A percentile compares a stretch with the other conserved stretches of the same genome.
Evolutionary conservation across 441 rosid genomes (phyloP).

Genomic region (Bocquillonia castaneifolia): DNA sequence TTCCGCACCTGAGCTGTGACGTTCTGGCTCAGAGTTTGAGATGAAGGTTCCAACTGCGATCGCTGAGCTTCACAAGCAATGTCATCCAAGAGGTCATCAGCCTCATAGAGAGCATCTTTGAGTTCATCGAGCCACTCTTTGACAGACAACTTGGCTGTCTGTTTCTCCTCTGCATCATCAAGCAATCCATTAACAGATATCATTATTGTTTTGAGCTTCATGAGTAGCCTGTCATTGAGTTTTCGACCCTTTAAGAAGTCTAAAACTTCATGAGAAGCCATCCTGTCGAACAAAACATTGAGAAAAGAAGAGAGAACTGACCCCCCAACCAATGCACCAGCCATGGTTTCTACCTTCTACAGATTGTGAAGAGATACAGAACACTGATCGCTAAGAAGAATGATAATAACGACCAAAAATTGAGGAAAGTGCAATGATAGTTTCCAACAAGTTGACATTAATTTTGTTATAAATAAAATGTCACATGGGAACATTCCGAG

Average conservation of each 20-base stretch:
- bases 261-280: slow-evolving; percentile 29
- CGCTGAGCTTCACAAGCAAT: slow-evolving; percentile 11
- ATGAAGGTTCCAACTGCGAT: slow-evolving; percentile 2
- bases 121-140: slow-evolving; percentile 18
- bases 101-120: slow-evolving; percentile 19
- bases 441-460: too few species aligned
- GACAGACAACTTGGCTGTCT: background rate
- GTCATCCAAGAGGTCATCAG: slow-evolving; percentile 19
- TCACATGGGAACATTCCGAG: too few species aligned
- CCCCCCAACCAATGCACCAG: slow-evolving; percentile 23
- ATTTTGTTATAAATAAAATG: too few species aligned
- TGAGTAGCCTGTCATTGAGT: slow-evolving; percentile 4
- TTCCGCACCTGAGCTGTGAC: slow-evolving; percentile 1
- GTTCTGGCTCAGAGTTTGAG: background rate
- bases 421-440: background rate
- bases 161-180: slow-evolving; percentile 23
- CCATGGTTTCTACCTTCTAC: slow-evolving; percentile 8
- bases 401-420: background rate
- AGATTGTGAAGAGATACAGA: background rate
- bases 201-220: slow-evolving; percentile 8
- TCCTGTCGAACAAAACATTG: slow-evolving; percentile 30
- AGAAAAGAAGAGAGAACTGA: slow-evolving; percentile 32
- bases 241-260: slow-evolving; percentile 21
- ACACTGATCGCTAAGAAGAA: background rate
- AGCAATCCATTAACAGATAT: slow-evolving; percentile 19